phyloP scores from a whole-genome alignment of 495 filamentous ascomycete species.

The Astrocystis sublimbata region DNA sequence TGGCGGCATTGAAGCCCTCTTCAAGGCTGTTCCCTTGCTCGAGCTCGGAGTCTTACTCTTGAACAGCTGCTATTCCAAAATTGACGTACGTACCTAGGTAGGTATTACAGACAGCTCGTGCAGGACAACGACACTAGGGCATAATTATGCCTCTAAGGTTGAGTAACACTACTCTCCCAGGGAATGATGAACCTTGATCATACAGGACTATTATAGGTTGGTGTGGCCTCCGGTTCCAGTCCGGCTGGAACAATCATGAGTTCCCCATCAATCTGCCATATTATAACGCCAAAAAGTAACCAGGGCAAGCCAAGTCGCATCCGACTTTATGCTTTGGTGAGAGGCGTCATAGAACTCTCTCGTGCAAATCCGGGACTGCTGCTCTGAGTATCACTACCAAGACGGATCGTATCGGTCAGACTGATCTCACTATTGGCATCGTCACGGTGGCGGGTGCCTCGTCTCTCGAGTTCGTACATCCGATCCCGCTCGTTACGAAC shows the following conservation, averaged over 20 bases:
- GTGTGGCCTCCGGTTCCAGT: too few species aligned
- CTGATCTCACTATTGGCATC: constrained; percentile 31
- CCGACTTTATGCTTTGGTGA: not conserved
- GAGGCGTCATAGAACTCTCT: not conserved
- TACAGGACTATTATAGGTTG: too few species aligned
- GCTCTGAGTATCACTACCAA: constrained; percentile 10
- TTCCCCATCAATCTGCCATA: not conserved
- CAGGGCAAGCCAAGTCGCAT: not conserved
- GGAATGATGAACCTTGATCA: too few species aligned
- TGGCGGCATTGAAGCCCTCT: too few species aligned
- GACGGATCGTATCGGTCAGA: constrained; percentile 18
- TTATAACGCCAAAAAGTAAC: not conserved
- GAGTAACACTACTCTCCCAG: too few species aligned
- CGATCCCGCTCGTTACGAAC: constrained; percentile 75
- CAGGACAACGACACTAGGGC: too few species aligned
- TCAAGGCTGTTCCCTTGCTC: too few species aligned
- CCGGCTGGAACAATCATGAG: not conserved
- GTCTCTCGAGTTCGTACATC: constrained; percentile 59
- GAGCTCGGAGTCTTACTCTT: too few species aligned
- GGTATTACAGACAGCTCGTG: too few species aligned
- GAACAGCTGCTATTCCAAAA: too few species aligned
- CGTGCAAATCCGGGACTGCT: constrained; percentile 1
- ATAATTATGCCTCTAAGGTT: too few species aligned
- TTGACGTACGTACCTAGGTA: too few species aligned
- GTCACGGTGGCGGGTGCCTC: constrained; percentile 22